A percentile compares a stretch with the other conserved stretches of the same genome.
Evolutionary conservation across 257 asterid genomes (phyloP).

Genomic region (Ilex asprella): DNA sequence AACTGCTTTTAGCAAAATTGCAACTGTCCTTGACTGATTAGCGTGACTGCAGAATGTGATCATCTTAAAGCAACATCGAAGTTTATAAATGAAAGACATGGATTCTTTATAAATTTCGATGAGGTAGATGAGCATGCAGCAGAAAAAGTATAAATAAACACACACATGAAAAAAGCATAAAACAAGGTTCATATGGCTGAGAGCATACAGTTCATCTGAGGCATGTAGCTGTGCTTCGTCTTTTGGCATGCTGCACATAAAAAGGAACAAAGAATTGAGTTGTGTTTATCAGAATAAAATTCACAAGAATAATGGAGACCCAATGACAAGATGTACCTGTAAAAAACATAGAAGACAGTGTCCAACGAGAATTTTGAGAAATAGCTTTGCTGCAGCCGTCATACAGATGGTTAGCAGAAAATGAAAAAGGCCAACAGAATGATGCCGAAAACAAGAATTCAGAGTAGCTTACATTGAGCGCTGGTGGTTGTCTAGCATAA

Average conservation of each 20-base stretch:
- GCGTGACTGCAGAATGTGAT: background rate
- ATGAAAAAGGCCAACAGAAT: conserved; percentile 5
- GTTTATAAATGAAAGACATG: background rate
- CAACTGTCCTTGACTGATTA: background rate
- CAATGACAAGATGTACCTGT: conserved; percentile 42
- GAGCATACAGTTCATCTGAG: conserved; percentile 83
- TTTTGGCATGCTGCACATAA: conserved; percentile 87
- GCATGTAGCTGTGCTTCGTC: conserved; percentile 95
- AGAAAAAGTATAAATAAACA: too few species aligned
- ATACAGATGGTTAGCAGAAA: conserved; percentile 27
- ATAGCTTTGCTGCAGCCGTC: conserved; percentile 73
- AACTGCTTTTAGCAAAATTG: conserved; percentile 5
- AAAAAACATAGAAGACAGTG: conserved; percentile 80
- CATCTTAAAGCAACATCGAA: background rate
- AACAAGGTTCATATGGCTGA: conserved; percentile 1
- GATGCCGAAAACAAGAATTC: conserved; percentile 10
- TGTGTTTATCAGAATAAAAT: conserved; percentile 7
- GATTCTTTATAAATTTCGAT: background rate
- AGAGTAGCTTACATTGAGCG: conserved; percentile 57
- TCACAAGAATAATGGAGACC: conserved; percentile 7
- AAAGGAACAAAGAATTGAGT: conserved; percentile 11
- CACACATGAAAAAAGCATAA: too few species aligned
- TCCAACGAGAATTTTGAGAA: conserved; percentile 81
- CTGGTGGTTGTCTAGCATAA: conserved; percentile 75
- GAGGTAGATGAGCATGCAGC: too few species aligned